Base-by-base conservation (phyloP, 805 yeast genomes). In the Hanseniaspora thailandica region DNA sequence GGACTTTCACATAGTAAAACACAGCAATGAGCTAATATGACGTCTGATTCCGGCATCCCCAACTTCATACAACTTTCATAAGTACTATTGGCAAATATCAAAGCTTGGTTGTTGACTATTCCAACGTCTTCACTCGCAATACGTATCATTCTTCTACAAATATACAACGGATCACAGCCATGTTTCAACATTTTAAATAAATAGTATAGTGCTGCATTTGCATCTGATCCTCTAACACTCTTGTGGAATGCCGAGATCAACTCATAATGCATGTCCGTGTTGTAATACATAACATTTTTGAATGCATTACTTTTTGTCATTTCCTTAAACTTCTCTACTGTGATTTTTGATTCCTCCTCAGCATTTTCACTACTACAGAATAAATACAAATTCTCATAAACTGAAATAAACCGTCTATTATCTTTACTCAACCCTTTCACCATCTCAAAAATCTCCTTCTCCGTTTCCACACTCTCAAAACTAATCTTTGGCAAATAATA, bases 81-180 rank as follows among this genome's bases (percentile, higher is more conserved):
- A 0, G 95, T 78, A 0, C 96, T 81, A 2, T 84, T 74, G 0
- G 95, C 93, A 69, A 93, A 82, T 2, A 96, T 95, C 41, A 93
- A 68, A 59, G 94, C 80, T 1, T 84, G 67, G 49, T 87, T 86
- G 65, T 93, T 97, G 3, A 84, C 71, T 1, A 86, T 68, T 0
- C 99, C 99, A 26, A 93, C 72, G 64, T 93, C 99, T 64, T 93
- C 99, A 62, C 93, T 82, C 0, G 98, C 97, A 20, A 93, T 93
- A 4, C 96, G 74, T 4, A 93, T 82, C 94, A 93, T 84, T 58
- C 98, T 71, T 41, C 99, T 72, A 0, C 93, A 88, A 12, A 93
- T 80, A 61, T 84, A 93, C 23, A 87, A 67, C 0, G 97, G 97
- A 62, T 86, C 94, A 64, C 94, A 98, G 0, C 98, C 98, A 2